These are phyloP conservation scores for Lodderomyces parapsilosis DNA, from an alignment of 1,139 yeast genomes.

Conservation along the genomic window DNA sequence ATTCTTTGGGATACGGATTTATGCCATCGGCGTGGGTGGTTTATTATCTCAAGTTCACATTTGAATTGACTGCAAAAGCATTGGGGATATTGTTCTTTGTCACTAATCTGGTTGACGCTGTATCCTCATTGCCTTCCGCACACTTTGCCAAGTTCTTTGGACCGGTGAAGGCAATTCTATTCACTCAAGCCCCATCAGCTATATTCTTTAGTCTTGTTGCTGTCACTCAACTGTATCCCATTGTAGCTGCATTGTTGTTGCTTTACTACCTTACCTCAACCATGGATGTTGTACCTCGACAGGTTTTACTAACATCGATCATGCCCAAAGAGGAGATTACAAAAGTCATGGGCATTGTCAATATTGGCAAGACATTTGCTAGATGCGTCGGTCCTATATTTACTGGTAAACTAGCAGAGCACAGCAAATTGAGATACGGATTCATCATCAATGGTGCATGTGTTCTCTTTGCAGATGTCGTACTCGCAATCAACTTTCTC, in stretches of 20 bases:
- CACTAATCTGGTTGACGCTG: conserved; percentile 27
- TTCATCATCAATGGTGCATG: conserved; percentile 64
- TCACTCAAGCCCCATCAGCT: conserved; percentile 82
- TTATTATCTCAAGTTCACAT: conserved; percentile 59
- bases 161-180: conserved; percentile 72
- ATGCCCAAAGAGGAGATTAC: conserved; percentile 65
- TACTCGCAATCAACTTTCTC: conserved; percentile 41
- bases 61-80: conserved; percentile 38
- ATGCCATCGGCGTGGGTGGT: conserved; percentile 89
- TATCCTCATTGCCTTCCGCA: conserved; percentile 41
- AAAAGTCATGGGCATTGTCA: conserved; percentile 79
- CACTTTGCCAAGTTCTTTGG: conserved; percentile 66
- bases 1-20: conserved; percentile 84
- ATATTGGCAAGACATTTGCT: conserved; percentile 82
- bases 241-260: conserved; percentile 52
- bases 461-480: conserved; percentile 43
- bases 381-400: conserved; percentile 78
- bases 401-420: conserved; percentile 70
- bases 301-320: conserved; percentile 68
- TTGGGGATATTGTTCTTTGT: conserved; percentile 58
- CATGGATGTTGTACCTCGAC: conserved; percentile 93
- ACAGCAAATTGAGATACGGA: conserved; percentile 50
- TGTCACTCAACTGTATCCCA: conserved; percentile 19
- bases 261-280: conserved; percentile 58
- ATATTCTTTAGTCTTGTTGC: conserved; percentile 46